Base-by-base conservation (phyloP, 345 rosid genomes). In the Euphorbia lathyris region DNA sequence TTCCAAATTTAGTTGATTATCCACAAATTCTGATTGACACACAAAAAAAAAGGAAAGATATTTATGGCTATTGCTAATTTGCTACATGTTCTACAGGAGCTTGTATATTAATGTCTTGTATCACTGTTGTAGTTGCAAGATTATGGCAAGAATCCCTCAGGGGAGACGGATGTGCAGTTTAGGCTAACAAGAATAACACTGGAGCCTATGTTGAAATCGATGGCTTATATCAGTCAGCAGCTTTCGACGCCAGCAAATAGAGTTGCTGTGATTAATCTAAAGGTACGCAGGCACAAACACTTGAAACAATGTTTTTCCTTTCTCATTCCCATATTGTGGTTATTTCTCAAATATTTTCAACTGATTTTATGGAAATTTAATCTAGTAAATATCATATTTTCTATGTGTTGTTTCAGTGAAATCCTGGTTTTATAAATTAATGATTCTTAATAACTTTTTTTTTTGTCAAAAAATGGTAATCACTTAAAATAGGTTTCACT, bases 261-360 rank as follows among this genome's bases (percentile, higher is more conserved):
- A 57, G 92, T 84, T 72, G 92, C 92, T 60, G 92, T 85, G 58
- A 85, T 87, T 68, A 87, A 83, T 82, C 71, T 87, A 72, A 87
- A 85, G 89, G 92, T 85, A 70, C 36, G 63, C 19, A 45, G 22
- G 26, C 6, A 56, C 29, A 38, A 53, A 68, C 36, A 16, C 67
- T 47, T 22, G 26, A 42, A 4, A 11, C 26, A 4, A 40, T 40
- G 1, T 40, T 23, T 66, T 58, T 23, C 20, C 14, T 38, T 25
- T 5, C 23, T 51, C 65, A 34, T 68, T 63, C 55, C 30, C 45
- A 40, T 40, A 40, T 40, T 40, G 11, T 40, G 43, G 43, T 40
- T 40, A 40, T 72, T 19, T 23, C 58, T 58, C 3, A 14, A 4
- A 32, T 11, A 6, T 27, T 58, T 3, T 27, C 7, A 25, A 16